phyloP scores from a whole-genome alignment of 176 grass and related monocot species.

The Eleusine coracana region DNA sequence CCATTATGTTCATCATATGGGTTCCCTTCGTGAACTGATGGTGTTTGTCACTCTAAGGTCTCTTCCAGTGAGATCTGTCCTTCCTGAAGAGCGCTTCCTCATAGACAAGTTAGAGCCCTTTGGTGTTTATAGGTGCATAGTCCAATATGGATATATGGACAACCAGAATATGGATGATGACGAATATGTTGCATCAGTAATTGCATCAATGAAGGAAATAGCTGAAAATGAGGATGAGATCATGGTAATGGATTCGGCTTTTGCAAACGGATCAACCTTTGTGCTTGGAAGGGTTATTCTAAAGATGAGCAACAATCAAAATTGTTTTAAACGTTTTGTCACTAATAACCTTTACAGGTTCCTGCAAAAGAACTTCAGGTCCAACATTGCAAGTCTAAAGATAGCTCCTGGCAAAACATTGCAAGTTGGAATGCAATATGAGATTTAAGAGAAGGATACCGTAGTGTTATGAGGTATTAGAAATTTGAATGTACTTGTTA shows the following conservation, averaged over 20 bases:
- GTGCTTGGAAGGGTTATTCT: slow-evolving; percentile 73
- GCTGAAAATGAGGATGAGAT: slow-evolving; percentile 46
- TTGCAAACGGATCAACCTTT: slow-evolving; percentile 64
- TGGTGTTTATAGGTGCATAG: slow-evolving; percentile 77
- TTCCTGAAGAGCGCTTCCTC: slow-evolving; percentile 68
- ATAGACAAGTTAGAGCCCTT: slow-evolving; percentile 63
- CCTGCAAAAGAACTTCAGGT: slow-evolving; percentile 88
- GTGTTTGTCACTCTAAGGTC: slow-evolving; percentile 76
- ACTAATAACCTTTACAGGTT: slow-evolving; percentile 67
- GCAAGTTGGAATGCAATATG: slow-evolving; percentile 77
- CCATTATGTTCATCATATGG: slow-evolving; percentile 61
- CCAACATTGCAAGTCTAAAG: slow-evolving; percentile 60
- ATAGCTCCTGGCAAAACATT: slow-evolving; percentile 65
- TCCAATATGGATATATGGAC: slow-evolving; percentile 88
- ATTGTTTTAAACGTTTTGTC: slow-evolving; percentile 48
- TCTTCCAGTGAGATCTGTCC: slow-evolving; percentile 61
- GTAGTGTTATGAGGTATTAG: slow-evolving; percentile 44
- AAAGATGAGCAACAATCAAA: slow-evolving; percentile 44
- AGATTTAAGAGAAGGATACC: slow-evolving; percentile 52
- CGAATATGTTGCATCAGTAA: slow-evolving; percentile 59
- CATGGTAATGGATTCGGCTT: slow-evolving; percentile 45
- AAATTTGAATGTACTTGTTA: slow-evolving; percentile 13
- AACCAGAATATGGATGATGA: slow-evolving; percentile 62
- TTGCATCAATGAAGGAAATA: slow-evolving; percentile 63
- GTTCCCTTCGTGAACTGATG: slow-evolving; percentile 57